A percentile compares a stretch with the other conserved stretches of the same genome.
phyloP scores from a whole-genome alignment of 176 grass and related monocot species.

The Rhipidocladum racemiflorum region DNA sequence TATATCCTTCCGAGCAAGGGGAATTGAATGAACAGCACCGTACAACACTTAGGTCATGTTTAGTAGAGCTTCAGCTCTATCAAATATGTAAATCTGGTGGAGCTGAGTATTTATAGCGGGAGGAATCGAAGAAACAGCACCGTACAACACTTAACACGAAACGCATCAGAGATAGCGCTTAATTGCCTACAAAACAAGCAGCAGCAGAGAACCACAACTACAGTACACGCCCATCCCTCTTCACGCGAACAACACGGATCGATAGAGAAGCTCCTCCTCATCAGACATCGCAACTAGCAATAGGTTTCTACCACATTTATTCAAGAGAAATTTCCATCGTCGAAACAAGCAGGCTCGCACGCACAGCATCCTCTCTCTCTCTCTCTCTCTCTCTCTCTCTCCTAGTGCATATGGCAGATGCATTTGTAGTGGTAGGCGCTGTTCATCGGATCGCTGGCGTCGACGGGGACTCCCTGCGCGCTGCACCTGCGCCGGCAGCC shows the following conservation, averaged over 20 bases:
- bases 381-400: background rate
- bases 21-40: too few relatives aligned
- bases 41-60: too few relatives aligned
- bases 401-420: slow-evolving; percentile 52
- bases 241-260: background rate
- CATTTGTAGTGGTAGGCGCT: slow-evolving; percentile 90
- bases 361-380: background rate
- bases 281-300: background rate
- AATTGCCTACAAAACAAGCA: background rate
- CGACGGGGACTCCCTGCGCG: slow-evolving; percentile 59
- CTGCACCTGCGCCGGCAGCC: slow-evolving; percentile 63
- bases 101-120: too few relatives aligned
- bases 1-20: too few relatives aligned
- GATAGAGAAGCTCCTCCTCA: background rate
- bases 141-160: too few relatives aligned
- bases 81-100: too few relatives aligned
- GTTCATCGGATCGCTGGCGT: slow-evolving; percentile 75
- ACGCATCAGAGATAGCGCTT: too few relatives aligned
- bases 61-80: too few relatives aligned
- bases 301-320: background rate
- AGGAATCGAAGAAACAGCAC: too few relatives aligned
- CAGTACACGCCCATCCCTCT: background rate
- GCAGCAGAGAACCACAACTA: background rate
- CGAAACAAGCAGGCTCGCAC: background rate
- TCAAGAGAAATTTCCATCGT: background rate